These are phyloP conservation scores for Schoenoplectus tabernaemontani DNA, from an alignment of 202 grass and related monocot species.

Conservation along the genomic window DNA sequence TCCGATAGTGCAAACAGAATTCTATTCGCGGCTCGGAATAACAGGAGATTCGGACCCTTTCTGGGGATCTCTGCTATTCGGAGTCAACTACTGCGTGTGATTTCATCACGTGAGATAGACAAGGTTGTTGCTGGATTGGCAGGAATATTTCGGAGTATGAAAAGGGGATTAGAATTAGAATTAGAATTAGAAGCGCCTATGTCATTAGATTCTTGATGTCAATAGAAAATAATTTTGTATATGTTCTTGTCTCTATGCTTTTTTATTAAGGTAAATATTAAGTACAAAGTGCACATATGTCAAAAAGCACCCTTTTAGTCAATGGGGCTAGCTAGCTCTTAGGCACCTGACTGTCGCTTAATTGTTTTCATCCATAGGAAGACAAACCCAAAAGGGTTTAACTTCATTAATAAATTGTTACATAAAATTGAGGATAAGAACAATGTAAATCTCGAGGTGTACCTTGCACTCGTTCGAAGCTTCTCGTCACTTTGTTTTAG, in stretches of 20 bases:
- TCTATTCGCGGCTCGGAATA: too few species aligned
- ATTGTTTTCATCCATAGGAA: conserved; percentile 12
- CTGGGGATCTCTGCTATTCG: conserved; percentile 33
- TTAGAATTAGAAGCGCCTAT: conserved; percentile 16
- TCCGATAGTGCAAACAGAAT: too few species aligned
- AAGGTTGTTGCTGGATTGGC: conserved; percentile 52
- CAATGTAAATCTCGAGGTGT: conserved; percentile 23
- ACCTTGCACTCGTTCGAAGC: conserved; percentile 11
- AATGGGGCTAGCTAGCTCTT: conserved; percentile 15
- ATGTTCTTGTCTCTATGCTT: background rate
- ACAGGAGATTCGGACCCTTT: too few species aligned
- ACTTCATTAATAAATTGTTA: background rate
- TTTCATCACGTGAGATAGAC: conserved; percentile 54
- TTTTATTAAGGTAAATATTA: background rate
- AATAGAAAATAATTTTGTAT: conserved; percentile 6
- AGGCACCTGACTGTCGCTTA: conserved; percentile 20
- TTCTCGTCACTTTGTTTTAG: conserved; percentile 10
- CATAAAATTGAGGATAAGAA: conserved; percentile 23
- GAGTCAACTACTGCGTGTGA: conserved; percentile 50
- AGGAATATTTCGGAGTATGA: conserved; percentile 63
- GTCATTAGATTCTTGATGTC: conserved; percentile 23
- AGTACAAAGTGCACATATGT: conserved; percentile 10
- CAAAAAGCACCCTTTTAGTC: conserved; percentile 29
- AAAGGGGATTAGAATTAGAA: conserved; percentile 35
- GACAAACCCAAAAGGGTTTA: conserved; percentile 9